These are phyloP conservation scores for Neofusicoccum kwambonambiense DNA, from an alignment of 2,329 filamentous ascomycete species.

Conservation along the genomic window DNA sequence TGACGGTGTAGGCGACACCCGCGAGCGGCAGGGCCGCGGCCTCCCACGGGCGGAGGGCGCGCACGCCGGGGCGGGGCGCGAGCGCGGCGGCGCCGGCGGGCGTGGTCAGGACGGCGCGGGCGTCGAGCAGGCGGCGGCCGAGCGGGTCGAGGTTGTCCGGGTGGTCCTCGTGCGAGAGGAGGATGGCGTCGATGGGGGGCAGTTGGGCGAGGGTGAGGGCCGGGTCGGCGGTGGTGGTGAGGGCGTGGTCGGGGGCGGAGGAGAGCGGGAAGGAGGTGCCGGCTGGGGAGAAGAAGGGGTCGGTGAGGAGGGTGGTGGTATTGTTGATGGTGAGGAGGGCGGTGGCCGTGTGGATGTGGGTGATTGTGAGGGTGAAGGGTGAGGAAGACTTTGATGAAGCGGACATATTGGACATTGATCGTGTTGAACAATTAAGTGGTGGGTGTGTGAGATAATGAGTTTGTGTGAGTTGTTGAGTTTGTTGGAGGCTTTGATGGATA, in stretches of 20 bases:
- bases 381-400: too few species aligned
- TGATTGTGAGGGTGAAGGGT: slow-evolving; percentile 34
- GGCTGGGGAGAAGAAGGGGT: slow-evolving; percentile 28
- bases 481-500: too few species aligned
- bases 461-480: too few species aligned
- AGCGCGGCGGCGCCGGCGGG: slow-evolving; percentile 48
- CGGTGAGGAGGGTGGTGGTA: slow-evolving; percentile 30
- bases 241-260: background rate
- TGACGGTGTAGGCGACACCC: slow-evolving; percentile 29
- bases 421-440: too few species aligned
- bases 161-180: slow-evolving; percentile 54
- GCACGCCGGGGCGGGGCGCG: slow-evolving; percentile 43
- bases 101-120: slow-evolving; percentile 48
- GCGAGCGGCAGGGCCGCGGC: slow-evolving; percentile 23
- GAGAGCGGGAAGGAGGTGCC: slow-evolving; percentile 14
- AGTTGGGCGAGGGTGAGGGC: slow-evolving; percentile 40
- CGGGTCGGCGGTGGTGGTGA: slow-evolving; percentile 24
- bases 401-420: too few species aligned
- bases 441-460: too few species aligned
- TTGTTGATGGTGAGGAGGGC: slow-evolving; percentile 42
- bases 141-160: slow-evolving; percentile 50
- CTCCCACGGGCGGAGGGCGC: slow-evolving; percentile 31
- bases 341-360: slow-evolving; percentile 50
- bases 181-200: slow-evolving; percentile 49
- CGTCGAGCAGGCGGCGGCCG: slow-evolving; percentile 48